Base-by-base conservation (phyloP, 306 rosid genomes). In the Vigna hirtella region DNA sequence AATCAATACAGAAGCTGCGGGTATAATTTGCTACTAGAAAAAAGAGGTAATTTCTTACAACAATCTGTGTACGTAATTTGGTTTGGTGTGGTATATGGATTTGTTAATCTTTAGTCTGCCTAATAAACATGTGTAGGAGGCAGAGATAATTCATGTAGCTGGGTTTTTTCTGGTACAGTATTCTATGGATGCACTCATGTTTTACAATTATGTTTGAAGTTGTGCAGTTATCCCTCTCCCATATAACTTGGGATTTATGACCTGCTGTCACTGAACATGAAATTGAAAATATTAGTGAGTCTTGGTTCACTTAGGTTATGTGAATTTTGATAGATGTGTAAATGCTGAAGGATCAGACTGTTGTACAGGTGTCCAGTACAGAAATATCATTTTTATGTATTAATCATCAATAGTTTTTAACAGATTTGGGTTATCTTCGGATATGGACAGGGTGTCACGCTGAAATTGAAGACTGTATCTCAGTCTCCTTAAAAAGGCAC, bases 381-480 rank as follows among this genome's bases (percentile, higher is more conserved):
- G 15, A 62, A 73, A 22, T 16, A 11, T 61, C 7, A 13, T 30
- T 75, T 20, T 22, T 61, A 57, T 63, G 47, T 45, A 20, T 66
- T 61, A 42, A 22, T 66, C 61, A 45, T 52, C 72, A 15, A 38
- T 74, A 69, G 26, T 17, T 63, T 76, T 10, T 9, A 52, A 75
- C 72, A 63, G 52, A 26, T 36, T 45, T 42, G 55, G 53, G 51
- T 64, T 72, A 42, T 58, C 53, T 53, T 34, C 38, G 53, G 69
- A 28, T 49, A 6, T 52, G 10, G 67, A 47, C 74, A 79, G 77
- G 62, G 58, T 79, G 81, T 49, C 53, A 12, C 77, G 30, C 36
- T 66, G 74, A 47, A 51, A 61, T 63, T 42, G 66, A 74, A 34
- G 59, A 62, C 30, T 51, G 62, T 78, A 56, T 42, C 76, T 70